Base-by-base conservation (phyloP, 169 alveolate genomes). In the Eimeria acervulina region DNA sequence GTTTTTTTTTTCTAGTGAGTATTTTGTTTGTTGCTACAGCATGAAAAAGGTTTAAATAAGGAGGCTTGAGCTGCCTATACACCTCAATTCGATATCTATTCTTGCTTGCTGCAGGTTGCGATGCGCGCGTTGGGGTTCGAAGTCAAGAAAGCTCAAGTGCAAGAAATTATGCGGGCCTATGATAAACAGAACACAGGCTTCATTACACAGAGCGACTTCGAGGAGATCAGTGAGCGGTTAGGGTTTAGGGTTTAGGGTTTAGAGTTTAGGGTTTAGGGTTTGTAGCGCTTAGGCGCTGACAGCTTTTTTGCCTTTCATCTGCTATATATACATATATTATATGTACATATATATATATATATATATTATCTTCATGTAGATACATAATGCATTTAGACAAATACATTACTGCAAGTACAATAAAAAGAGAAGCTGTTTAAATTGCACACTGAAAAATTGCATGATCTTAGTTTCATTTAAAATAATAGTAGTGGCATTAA, bases 121-220 rank as follows among this genome's bases (percentile, higher is more conserved):
- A 99, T 99, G 99, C 96, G 99, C 81, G 99, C 99, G 2, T 98
- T 99, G 40, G 99, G 99, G 6, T 99, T 99, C 95, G 99, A 99
- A 78, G 99, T 99, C 31, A 99, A 99, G 97, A 99, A 99, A 96
- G 99, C 99, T 76, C 99, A 99, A 87, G 99, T 99, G 70, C 95
- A 97, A 95, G 99, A 98, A 78, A 96, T 98, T 74, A 98, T 98
- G 98, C 93, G 97, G 92, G 98, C 98, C 85, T 98, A 98, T 80
- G 99, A 99, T 93, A 97, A 96, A 80, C 98, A 99, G 51, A 97
- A 96, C 38, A 78, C 95, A 0, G 96, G 97, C 31, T 26, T 80
- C 15, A 95, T 96, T 31, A 74, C 88, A 36, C 95, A 90, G 83
- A 76, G 76, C 74, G 97, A 96, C 36, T 96, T 95, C 72, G 72